Base-by-base conservation (phyloP, 2,329 filamentous ascomycete species). In the Cryphonectria parasitica region DNA sequence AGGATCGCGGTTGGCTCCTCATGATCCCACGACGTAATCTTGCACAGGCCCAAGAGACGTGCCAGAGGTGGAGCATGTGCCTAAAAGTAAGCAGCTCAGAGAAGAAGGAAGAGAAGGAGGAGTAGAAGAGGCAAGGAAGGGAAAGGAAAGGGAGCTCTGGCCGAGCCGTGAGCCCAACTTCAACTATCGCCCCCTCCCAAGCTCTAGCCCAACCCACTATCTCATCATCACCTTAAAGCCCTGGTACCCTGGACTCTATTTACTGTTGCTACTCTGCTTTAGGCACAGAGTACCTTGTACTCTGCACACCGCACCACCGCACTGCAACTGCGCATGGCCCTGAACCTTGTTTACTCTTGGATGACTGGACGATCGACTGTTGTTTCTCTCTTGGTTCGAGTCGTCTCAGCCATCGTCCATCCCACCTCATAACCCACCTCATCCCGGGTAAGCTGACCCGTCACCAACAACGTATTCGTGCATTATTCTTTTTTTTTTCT, bases 1-100 rank as follows among this genome's bases (percentile, higher is more conserved):
- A 71, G 69, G 66, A 71, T 68, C 34, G 64, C 66, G 58, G 60
- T 64, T 68, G 69, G 69, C 61, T 68, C 66, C 66, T 64, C n/a
- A 22, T 19, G 22, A 61, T 61, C 58, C 58, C 58, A 61, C 58
- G 34, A 58, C 58, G 58, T 61, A 58, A 58, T 31, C 54, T 58
- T 58, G 54, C 52, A 3, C 52, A 56, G 52, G 31, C 25, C 25
- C 2, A 28, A 11, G 11, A 31, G 52, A 28, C 52, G 52, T 56
- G 52, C 54, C 54, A 58, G 28, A 19, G 28, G 54, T 31, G 54
- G 54, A 56, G n/a, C 25, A 31, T 11, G 52, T 56, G 22, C 19
- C 45, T n/a, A n/a, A 56, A 17, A 28, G 11, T 56, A 28, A 28
- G 52, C 25, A 31, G n/a, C 52, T 15, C 13, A 54, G 52, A 11